These are phyloP conservation scores for Cystobasidium pallidum DNA, from an alignment of 1,284 basidiomycete species.

Conservation along the genomic window DNA sequence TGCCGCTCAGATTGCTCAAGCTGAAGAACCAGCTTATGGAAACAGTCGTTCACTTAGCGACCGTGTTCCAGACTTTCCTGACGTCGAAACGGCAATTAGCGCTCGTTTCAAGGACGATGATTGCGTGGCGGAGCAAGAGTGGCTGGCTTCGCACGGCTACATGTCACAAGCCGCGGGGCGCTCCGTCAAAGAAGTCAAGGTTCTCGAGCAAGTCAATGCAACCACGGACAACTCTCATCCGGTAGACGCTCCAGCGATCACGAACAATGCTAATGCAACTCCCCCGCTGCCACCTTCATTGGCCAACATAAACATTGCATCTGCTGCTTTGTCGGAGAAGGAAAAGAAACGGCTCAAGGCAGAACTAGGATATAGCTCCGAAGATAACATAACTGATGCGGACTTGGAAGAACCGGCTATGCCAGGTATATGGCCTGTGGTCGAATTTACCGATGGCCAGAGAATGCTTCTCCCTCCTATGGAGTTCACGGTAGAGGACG, in stretches of 20 bases:
- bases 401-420: constrained; percentile 9
- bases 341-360: not conserved
- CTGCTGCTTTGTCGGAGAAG: constrained; percentile 22
- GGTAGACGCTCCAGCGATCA: not conserved
- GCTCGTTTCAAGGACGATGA: not conserved
- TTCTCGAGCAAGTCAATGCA: not conserved
- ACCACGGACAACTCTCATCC: not conserved
- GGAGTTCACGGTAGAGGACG: constrained; percentile 31
- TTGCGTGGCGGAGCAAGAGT: not conserved
- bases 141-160: not conserved
- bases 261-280: not conserved
- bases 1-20: not conserved
- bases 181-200: not conserved
- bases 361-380: constrained; percentile 1
- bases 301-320: constrained; percentile 10
- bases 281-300: constrained; percentile 7
- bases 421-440: constrained; percentile 28
- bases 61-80: not conserved
- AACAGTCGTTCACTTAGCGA: not conserved
- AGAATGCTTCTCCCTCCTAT: constrained; percentile 36
- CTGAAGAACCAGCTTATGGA: not conserved
- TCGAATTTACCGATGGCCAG: constrained; percentile 31
- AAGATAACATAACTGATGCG: constrained; percentile 12
- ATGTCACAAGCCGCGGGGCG: not conserved
- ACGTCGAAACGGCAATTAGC: not conserved